Percentiles rank a stretch among this genome's conserved stretches.
Evolutionary conservation across 805 yeast species (phyloP).

Genomic region (Wickerhamiella brachini): DNA sequence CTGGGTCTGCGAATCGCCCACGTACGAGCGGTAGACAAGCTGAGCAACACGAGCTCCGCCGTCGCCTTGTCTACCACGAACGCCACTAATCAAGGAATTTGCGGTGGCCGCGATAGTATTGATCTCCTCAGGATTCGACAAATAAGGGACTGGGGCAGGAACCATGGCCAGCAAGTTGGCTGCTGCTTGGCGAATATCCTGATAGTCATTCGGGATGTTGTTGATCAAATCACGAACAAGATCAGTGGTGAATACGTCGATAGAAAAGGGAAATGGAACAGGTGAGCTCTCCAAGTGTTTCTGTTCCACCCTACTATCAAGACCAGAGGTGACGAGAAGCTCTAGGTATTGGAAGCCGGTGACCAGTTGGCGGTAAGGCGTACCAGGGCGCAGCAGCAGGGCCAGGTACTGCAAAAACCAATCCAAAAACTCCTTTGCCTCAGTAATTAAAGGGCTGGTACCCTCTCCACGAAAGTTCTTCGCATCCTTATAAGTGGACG

Average conservation of each 20-base stretch:
- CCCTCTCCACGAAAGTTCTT: slow-evolving; percentile 29
- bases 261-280: slow-evolving; percentile 35
- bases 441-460: slow-evolving; percentile 5
- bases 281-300: slow-evolving; percentile 30
- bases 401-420: slow-evolving; percentile 29
- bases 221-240: slow-evolving; percentile 41
- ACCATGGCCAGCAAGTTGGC: slow-evolving; percentile 34
- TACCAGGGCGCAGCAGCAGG: slow-evolving; percentile 37
- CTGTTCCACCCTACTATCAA: slow-evolving; percentile 34
- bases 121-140: slow-evolving; percentile 15
- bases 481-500: slow-evolving; percentile 45
- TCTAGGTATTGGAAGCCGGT: slow-evolving; percentile 36
- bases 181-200: slow-evolving; percentile 53
- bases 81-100: slow-evolving; percentile 21
- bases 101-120: slow-evolving; percentile 18
- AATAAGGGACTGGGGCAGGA: slow-evolving; percentile 24
- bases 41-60: slow-evolving; percentile 61
- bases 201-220: slow-evolving; percentile 55
- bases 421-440: slow-evolving; percentile 30
- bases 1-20: slow-evolving; percentile 1
- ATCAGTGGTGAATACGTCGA: slow-evolving; percentile 30
- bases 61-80: slow-evolving; percentile 53
- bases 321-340: slow-evolving; percentile 38
- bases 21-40: slow-evolving; percentile 30
- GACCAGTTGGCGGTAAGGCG: slow-evolving; percentile 40